Evolutionary conservation across 2,329 filamentous ascomycete species (phyloP), one percentile per base, ranked within the genome.

Genomic region (Ophiostoma triangulosporum): DNA sequence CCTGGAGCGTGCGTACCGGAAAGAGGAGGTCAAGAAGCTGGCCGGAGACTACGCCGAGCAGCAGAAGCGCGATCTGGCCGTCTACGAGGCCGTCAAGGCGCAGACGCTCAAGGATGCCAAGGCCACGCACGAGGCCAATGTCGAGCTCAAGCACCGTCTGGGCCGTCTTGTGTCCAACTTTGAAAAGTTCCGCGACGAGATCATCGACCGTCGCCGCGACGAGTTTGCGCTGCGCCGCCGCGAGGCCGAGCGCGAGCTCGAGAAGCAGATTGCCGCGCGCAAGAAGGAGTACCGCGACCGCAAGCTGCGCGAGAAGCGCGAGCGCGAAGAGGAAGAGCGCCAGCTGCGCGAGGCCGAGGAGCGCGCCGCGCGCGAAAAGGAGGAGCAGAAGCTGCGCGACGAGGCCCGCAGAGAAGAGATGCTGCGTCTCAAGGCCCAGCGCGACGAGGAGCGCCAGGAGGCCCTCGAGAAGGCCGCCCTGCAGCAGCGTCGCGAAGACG

Each of bases 161-260:
- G 84, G 78, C 64, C 82, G 90, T 58, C 78, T 98, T 53, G 84
- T 97, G 59, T 78, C 83, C n/a, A 69, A 76, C 52, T 98, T 95
- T 71, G 88, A 93, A 67, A 71, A 73, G 9, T 97, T 95, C 79
- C 83, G 86, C 64, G 76, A 83, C 60, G 82, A 83, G 48, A 81
- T 98, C 52, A 86, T 87, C 57, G 84, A 93, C 68, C 84, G 88
- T 65, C 87, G 91, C 62, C 88, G 88, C 65, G 86, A 95, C 62
- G 89, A 97, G 69, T 98, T 97, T 62, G 93, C 97, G 77, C 91
- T 86, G 74, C 86, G 90, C 59, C 87, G 87, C 65, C 89, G 86
- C 68, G 84, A 88, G 64, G 93, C 93, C 31, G 89, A 97, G 75
- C 83, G 85, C 59, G 93, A 98, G 66, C 79, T 97, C 55, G 87